Conservation (phyloP, 2,329 filamentous ascomycete genomes). For the Colletotrichum melonis region DNA sequence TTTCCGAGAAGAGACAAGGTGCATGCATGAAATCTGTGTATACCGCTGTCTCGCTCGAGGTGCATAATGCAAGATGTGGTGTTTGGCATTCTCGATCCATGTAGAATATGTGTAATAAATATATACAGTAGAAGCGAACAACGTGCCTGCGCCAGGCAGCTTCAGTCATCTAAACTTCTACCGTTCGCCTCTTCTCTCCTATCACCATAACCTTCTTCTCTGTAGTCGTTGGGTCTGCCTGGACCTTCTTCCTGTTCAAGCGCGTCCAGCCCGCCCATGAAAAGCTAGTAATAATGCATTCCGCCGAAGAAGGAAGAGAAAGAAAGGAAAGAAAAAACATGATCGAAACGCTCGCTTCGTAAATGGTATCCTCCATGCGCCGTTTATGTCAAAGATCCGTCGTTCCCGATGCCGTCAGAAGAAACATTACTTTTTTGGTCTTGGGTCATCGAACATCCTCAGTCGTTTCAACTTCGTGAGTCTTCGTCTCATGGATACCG, state of each 20-base stretch:
- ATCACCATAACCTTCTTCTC: not conserved
- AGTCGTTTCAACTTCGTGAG: not conserved
- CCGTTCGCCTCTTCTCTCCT: not conserved
- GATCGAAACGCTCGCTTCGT: not conserved
- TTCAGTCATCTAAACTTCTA: not conserved
- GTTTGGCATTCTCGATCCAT: conserved; percentile 13
- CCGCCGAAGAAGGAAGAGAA: not conserved
- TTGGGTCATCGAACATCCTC: not conserved
- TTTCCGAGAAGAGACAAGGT: not conserved
- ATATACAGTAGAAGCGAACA: conserved; percentile 2
- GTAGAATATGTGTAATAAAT: not conserved
- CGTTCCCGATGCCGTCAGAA: not conserved
- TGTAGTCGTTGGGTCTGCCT: not conserved
- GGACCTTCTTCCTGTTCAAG: not conserved
- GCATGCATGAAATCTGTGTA: not conserved
- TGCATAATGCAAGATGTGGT: conserved; percentile 4
- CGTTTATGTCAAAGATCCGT: conserved; percentile 16
- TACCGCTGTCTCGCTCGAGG: not conserved
- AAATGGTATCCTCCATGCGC: conserved; percentile 30
- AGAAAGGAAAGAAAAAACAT: not conserved
- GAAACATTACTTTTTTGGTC: conserved; percentile 1
- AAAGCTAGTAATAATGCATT: not conserved
- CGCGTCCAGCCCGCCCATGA: conserved; percentile 16
- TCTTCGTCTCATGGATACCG: not conserved
- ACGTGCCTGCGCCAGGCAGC: conserved; percentile 25